Percentiles rank a stretch among this genome's conserved stretches.
Conservation (phyloP, 129 eudicot species). For the Pseudognaphalium luteoalbum region DNA sequence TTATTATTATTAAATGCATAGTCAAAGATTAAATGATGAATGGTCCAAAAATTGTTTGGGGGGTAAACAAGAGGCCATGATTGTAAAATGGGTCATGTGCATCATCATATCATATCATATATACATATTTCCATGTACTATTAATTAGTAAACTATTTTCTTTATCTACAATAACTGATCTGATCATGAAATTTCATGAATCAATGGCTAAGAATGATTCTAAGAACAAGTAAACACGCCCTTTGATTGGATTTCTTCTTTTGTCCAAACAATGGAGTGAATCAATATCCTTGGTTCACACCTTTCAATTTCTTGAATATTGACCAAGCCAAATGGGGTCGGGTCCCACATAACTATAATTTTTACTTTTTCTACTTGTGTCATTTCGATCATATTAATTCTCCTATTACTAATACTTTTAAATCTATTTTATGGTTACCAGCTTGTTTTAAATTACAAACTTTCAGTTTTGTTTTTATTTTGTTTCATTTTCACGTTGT, state of each 20-base stretch:
- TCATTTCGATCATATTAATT: not conserved
- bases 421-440: too few relatives aligned
- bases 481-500: too few relatives aligned
- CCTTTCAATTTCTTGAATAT: conserved; percentile 39
- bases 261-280: conserved; percentile 41
- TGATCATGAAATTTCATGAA: conserved; percentile 8
- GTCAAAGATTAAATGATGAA: conserved; percentile 62
- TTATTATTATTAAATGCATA: conserved; percentile 8
- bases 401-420: too few relatives aligned
- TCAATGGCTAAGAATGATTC: conserved; percentile 36
- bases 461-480: too few relatives aligned
- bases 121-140: too few relatives aligned
- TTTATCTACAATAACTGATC: too few relatives aligned
- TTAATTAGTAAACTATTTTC: too few relatives aligned
- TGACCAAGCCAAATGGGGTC: conserved; percentile 39
- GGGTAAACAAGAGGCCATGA: conserved; percentile 42
- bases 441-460: too few relatives aligned
- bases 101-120: conserved; percentile 15
- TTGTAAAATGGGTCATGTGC: conserved; percentile 48
- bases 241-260: conserved; percentile 50
- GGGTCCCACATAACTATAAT: conserved; percentile 40
- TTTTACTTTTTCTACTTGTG: conserved; percentile 11
- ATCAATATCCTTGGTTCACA: conserved; percentile 39
- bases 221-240: conserved; percentile 33
- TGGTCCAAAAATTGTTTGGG: conserved; percentile 45